A percentile compares a stretch with the other conserved stretches of the same genome.
Conservation (phyloP, 441 rosid species). For the Jatropha multifida region DNA sequence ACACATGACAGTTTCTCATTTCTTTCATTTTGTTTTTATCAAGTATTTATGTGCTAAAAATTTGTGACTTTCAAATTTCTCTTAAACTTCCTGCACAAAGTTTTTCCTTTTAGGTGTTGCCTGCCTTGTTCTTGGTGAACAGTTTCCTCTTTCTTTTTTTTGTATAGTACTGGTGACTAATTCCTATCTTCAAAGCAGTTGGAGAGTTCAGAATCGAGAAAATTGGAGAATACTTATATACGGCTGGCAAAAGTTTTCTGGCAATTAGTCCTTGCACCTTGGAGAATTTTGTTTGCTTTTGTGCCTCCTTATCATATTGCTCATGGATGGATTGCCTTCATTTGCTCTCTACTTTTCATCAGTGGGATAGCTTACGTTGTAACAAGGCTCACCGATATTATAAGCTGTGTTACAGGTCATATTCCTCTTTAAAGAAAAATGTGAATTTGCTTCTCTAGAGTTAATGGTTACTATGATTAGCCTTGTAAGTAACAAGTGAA, state of each 20-base stretch:
- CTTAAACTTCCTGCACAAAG: neutral
- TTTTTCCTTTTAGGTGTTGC: neutral
- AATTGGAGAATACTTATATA: constrained; percentile 40
- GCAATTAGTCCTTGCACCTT: constrained; percentile 66
- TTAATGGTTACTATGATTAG: constrained; percentile 10
- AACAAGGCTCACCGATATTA: constrained; percentile 68
- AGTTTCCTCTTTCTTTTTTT: neutral
- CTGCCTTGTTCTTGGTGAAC: neutral
- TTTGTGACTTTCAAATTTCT: neutral
- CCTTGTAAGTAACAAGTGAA: neutral
- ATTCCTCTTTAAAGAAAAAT: constrained; percentile 10
- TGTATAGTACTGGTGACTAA: neutral
- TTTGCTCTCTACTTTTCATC: constrained; percentile 79
- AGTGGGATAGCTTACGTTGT: constrained; percentile 76
- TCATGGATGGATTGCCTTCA: constrained; percentile 90
- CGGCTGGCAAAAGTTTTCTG: constrained; percentile 49
- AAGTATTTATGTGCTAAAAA: neutral
- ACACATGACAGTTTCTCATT: neutral
- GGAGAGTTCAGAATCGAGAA: constrained; percentile 59
- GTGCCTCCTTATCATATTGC: constrained; percentile 88
- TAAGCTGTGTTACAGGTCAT: constrained; percentile 88
- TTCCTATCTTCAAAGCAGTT: constrained; percentile 46
- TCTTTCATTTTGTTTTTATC: neutral
- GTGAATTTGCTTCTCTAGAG: constrained; percentile 4
- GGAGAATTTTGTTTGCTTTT: constrained; percentile 82